Percentiles rank a stretch among this genome's conserved stretches.
Conservation (phyloP, 495 filamentous ascomycete species). For the Echria macrotheca region DNA sequence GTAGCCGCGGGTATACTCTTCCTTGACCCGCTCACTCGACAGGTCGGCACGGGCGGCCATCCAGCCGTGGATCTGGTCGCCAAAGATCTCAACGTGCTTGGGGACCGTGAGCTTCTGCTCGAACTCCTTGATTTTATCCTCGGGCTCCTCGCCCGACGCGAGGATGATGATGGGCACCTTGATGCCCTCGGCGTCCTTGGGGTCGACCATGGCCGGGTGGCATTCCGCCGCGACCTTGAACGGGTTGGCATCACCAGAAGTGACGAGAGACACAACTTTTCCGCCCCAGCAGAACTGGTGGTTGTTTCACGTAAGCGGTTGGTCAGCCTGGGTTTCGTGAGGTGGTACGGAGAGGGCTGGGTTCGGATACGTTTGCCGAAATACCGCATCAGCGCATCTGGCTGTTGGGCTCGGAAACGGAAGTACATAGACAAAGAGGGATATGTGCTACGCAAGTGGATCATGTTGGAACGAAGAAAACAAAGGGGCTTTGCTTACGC, state of each 20-base stretch:
- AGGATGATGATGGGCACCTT: conserved; percentile 60
- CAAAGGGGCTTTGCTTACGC: conserved; percentile 39
- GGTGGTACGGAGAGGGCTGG: no score
- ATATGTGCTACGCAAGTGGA: no score
- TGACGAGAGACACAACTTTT: conserved; percentile 57
- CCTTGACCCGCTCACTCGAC: conserved; percentile 58
- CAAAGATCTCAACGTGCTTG: conserved; percentile 75
- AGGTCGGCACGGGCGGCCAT: conserved; percentile 78
- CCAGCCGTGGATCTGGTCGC: conserved; percentile 82
- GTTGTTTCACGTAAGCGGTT: not conserved
- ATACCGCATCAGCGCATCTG: no score
- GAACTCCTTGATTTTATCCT: conserved; percentile 65
- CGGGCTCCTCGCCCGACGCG: conserved; percentile 61
- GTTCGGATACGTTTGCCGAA: no score
- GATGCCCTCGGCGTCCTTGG: conserved; percentile 62
- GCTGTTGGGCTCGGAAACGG: no score
- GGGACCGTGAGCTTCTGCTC: conserved; percentile 58
- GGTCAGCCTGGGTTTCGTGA: no score
- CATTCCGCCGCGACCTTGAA: conserved; percentile 67
- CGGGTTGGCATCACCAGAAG: conserved; percentile 52
- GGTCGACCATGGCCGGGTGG: conserved; percentile 88
- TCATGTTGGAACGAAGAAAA: not conserved
- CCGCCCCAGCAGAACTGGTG: conserved; percentile 83
- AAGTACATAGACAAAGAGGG: no score
- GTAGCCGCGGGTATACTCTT: conserved; percentile 78